Evolutionary conservation across 78 protist genomes (phyloP).

Genomic region (Neovahlkampfia damariscottae): DNA sequence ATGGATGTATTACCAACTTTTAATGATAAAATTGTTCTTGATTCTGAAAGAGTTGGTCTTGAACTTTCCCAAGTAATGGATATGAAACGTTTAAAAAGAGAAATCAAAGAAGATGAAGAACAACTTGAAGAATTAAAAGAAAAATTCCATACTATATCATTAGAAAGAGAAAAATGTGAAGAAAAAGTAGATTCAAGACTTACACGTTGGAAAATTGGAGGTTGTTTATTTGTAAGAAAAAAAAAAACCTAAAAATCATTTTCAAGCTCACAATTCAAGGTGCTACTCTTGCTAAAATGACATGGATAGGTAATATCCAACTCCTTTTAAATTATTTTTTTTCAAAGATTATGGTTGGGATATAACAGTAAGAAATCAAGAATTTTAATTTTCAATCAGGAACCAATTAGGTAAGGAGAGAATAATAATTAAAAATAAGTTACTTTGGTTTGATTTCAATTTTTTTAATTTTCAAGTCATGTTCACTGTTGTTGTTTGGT

Average conservation of each 20-base stretch:
- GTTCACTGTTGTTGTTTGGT: background rate
- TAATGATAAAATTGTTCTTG: no score
- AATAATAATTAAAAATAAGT: no score
- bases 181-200: background rate
- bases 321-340: background rate
- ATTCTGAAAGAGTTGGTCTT: no score
- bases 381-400: no score
- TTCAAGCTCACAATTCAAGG: background rate
- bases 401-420: no score
- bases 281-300: background rate
- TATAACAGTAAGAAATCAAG: no score
- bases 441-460: no score
- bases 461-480: background rate
- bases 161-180: constrained; percentile 3
- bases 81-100: background rate
- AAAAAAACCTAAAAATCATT: background rate
- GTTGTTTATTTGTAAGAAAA: background rate
- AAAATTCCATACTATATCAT: background rate
- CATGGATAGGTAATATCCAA: background rate
- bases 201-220: background rate
- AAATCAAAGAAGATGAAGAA: background rate
- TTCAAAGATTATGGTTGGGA: background rate
- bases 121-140: background rate
- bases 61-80: no score
- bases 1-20: no score